These are phyloP conservation scores for Claviceps africana DNA, from an alignment of 2,329 filamentous ascomycete genomes.

Conservation along the genomic window DNA sequence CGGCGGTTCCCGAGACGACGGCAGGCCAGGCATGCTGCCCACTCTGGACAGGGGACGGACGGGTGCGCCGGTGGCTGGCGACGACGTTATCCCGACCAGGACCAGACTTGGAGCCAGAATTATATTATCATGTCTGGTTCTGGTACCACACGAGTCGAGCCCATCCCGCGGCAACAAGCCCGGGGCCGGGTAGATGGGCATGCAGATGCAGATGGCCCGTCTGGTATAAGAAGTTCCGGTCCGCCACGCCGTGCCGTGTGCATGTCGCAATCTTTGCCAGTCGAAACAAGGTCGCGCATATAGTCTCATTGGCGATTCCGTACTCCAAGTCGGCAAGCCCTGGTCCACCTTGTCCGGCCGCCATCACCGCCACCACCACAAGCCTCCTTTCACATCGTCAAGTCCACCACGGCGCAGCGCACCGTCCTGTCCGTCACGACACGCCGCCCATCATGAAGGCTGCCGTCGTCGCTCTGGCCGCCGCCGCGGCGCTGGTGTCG, in stretches of 20 bases:
- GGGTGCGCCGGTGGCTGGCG: no score
- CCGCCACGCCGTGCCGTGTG: not conserved
- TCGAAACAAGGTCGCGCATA: not conserved
- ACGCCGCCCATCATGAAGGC: constrained; percentile 20
- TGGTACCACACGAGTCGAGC: no score
- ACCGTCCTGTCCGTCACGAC: not conserved
- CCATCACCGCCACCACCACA: not conserved
- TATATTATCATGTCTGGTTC: no score
- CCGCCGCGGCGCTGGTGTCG: constrained; percentile 22
- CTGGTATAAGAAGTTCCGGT: constrained; percentile 1
- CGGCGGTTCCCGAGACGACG: no score
- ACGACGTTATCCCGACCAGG: no score
- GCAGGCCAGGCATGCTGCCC: no score
- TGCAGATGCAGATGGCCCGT: not conserved
- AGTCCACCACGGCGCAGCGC: not conserved
- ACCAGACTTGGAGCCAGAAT: no score
- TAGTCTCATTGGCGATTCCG: not conserved
- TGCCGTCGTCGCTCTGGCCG: constrained; percentile 15
- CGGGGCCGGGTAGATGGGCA: no score
- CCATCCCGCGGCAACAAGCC: no score
- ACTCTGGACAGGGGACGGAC: no score
- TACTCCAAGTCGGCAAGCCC: not conserved
- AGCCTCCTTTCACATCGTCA: not conserved
- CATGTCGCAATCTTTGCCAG: not conserved
- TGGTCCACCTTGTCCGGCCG: not conserved